These are phyloP conservation scores for Fusarium fujikuroi DNA, from an alignment of 2,329 filamentous ascomycete genomes.

Conservation along the genomic window DNA sequence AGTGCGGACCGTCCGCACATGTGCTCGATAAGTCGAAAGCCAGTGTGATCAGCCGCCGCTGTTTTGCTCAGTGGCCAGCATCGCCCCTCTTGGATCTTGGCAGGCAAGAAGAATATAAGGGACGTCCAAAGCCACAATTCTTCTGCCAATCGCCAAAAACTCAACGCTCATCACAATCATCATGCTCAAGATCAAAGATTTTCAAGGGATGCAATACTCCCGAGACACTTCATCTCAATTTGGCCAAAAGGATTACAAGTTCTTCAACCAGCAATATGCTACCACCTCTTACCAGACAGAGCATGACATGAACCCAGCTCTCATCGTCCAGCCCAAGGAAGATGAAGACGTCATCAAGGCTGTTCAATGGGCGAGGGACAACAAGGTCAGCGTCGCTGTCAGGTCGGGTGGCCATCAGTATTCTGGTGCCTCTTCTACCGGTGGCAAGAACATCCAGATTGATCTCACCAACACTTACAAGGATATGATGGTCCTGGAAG, in stretches of 20 bases:
- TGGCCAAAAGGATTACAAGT: constrained; percentile 26
- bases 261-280: constrained; percentile 54
- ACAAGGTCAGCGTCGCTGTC: constrained; percentile 56
- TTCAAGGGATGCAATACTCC: constrained; percentile 40
- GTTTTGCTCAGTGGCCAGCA: too few species aligned
- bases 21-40: background rate
- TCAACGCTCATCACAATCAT: background rate
- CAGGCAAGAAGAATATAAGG: background rate
- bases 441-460: constrained; percentile 57
- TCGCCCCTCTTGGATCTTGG: background rate
- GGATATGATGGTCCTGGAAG: constrained; percentile 46
- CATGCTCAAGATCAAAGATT: constrained; percentile 38
- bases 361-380: constrained; percentile 54
- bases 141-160: background rate
- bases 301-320: constrained; percentile 55
- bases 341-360: constrained; percentile 55
- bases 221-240: constrained; percentile 20
- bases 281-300: constrained; percentile 54
- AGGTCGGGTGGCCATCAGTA: constrained; percentile 62
- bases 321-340: constrained; percentile 56
- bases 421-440: constrained; percentile 59
- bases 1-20: background rate
- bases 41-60: background rate
- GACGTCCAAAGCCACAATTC: background rate
- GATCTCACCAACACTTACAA: constrained; percentile 53